Conservation (phyloP, 75 land plant species). For the Picea glauca region DNA sequence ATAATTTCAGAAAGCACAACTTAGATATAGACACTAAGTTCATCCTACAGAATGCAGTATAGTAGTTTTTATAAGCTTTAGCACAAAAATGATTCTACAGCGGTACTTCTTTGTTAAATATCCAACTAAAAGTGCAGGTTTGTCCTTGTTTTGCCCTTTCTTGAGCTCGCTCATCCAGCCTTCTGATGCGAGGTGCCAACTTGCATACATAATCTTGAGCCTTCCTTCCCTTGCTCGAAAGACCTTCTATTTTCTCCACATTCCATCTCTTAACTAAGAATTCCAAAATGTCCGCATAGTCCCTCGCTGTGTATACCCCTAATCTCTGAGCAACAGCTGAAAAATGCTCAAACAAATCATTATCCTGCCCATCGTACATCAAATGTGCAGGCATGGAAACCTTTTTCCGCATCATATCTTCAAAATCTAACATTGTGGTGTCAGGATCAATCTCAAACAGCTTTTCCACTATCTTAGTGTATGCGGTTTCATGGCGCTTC, state of each 20-base stretch:
- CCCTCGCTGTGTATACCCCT: conserved; percentile 38
- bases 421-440: conserved; percentile 38
- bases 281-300: conserved; percentile 40
- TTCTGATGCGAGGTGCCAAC: conserved; percentile 36
- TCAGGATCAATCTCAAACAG: conserved; percentile 53
- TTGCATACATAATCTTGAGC: conserved; percentile 45
- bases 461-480: conserved; percentile 64
- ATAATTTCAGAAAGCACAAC: not conserved
- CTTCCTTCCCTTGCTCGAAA: conserved; percentile 12
- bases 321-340: conserved; percentile 24
- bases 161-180: conserved; percentile 39
- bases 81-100: not conserved
- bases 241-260: conserved; percentile 21
- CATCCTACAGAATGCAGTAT: not conserved
- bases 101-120: not conserved
- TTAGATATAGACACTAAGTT: not conserved
- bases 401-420: conserved; percentile 42
- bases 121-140: conserved; percentile 32
- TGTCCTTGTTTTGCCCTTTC: conserved; percentile 28
- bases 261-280: conserved; percentile 26
- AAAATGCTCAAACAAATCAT: conserved; percentile 20
- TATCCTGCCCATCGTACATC: conserved; percentile 42
- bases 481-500: conserved; percentile 53
- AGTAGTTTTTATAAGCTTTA: not conserved
- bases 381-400: conserved; percentile 41